Base-by-base conservation (phyloP, 176 grass and related monocot species). In the Carex myosuroides region DNA sequence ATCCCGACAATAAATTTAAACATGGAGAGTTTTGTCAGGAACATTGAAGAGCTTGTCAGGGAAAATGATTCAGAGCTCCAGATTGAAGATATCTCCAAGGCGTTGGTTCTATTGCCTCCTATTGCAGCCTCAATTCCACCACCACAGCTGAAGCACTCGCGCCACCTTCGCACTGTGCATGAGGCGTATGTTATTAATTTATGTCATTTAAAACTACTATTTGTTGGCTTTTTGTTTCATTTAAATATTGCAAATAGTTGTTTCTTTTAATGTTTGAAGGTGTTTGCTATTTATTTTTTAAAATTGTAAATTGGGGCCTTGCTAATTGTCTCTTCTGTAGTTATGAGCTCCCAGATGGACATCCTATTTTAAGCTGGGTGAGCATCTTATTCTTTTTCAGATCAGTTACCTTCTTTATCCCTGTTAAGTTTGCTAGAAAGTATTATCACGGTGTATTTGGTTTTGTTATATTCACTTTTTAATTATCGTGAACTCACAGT, bases 291-390 rank as follows among this genome's bases (percentile, higher is more conserved):
- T 78, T 78, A 46, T 66, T 35, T 83, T 9, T 30, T 68, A 16
- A 32, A 32, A 32, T 8, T 35, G 73, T 68, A 53, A 65, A 52
- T 33, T 29, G 13, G 4, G 35, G 6, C 77, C 64, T 70, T 83
- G 39, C 75, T 91, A 68, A 84, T 87, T 85, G 1, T 66, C 14
- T 82, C 60, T 68, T 58, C 61, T 92, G 62, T 90, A 98, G 95
- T 18, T 98, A 98, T 3, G 92, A 98, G 72, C 81, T 98, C 89
- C 95, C 92, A 87, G 95, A 98, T 94, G 88, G 84, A 35, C 95
- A 98, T 70, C 84, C 85, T 67, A 88, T 98, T 13, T 48, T 93
- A 68, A 70, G 85, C 44, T 50, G 84, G 92, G 95, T 98, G 63
- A 98, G 91, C 83, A 13, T 69, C 39, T n/a, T 61, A 80, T n/a